phyloP scores from a whole-genome alignment of 2,329 filamentous ascomycete genomes.

The Zasmidium citrigriseum region DNA sequence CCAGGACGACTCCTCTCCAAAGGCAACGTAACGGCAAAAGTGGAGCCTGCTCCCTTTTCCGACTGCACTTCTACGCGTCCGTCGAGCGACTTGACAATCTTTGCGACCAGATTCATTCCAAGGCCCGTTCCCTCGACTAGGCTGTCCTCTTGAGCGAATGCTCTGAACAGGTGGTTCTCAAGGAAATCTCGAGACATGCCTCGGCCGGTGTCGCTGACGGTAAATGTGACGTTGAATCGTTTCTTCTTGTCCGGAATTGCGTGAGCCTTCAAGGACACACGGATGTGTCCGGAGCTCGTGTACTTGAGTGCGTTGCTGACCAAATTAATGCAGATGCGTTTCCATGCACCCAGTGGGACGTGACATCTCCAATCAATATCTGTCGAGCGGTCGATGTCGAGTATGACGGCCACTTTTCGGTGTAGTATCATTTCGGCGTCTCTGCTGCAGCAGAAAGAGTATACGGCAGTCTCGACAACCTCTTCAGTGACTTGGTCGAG shows the following conservation, averaged over 20 bases:
- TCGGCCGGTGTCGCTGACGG: conserved; percentile 63
- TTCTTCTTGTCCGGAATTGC: conserved; percentile 22
- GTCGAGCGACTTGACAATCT: conserved; percentile 60
- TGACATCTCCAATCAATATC: conserved; percentile 44
- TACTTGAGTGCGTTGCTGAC: conserved; percentile 54
- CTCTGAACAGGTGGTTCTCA: conserved; percentile 60
- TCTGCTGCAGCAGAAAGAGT: conserved; percentile 30
- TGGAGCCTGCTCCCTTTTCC: conserved; percentile 25
- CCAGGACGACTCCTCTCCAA: conserved; percentile 19
- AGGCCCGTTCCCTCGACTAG: conserved; percentile 64
- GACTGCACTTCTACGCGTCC: conserved; percentile 53
- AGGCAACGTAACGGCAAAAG: conserved; percentile 23
- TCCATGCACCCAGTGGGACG: conserved; percentile 48
- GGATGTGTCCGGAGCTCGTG: conserved; percentile 44
- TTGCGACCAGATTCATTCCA: conserved; percentile 64
- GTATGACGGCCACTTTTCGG: conserved; percentile 47
- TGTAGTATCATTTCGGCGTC: conserved; percentile 22
- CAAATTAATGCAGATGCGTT: conserved; percentile 48
- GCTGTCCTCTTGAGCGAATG: conserved; percentile 66
- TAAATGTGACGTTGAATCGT: conserved; percentile 26
- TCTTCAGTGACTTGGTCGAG: conserved; percentile 53
- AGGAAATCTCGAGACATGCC: conserved; percentile 68
- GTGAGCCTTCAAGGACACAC: conserved; percentile 30
- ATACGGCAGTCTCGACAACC: conserved; percentile 55
- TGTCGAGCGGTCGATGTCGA: conserved; percentile 42